phyloP scores from a whole-genome alignment of 371 early-diverging fungal species.

The Saksenaea oblongispora region DNA sequence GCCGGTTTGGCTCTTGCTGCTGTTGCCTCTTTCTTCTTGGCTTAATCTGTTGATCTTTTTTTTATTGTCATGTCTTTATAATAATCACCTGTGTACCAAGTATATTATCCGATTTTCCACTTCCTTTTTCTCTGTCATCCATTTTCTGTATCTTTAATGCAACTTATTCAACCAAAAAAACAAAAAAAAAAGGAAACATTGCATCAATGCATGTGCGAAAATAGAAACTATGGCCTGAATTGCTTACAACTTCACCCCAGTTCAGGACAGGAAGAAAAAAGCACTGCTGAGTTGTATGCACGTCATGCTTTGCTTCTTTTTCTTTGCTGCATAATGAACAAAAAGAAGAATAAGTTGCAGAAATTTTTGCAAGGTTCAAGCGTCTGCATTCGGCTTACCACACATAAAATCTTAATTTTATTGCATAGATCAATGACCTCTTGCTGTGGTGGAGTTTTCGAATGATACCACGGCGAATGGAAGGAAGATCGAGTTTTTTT shows the following conservation, averaged over 20 bases:
- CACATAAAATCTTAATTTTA: no score
- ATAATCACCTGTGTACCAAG: slow-evolving; percentile 1
- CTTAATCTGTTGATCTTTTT: slow-evolving; percentile 3
- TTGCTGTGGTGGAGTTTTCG: no score
- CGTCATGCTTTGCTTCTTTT: no score
- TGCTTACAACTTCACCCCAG: background rate
- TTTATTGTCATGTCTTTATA: background rate
- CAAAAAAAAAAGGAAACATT: background rate
- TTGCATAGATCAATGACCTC: no score
- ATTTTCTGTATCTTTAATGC: background rate
- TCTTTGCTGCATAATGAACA: no score
- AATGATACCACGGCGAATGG: no score
- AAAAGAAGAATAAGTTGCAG: no score
- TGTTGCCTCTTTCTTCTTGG: slow-evolving; percentile 5
- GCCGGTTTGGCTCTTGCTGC: slow-evolving; percentile 8
- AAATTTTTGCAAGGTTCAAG: no score
- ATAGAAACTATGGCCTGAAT: background rate
- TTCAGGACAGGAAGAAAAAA: background rate
- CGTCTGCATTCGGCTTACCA: no score
- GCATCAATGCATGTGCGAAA: background rate
- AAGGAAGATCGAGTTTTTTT: no score
- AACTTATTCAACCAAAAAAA: background rate
- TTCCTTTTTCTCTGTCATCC: background rate
- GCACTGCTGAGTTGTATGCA: no score
- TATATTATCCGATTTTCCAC: background rate